phyloP scores from a whole-genome alignment of 148 eudicot species.

The Rhododendron ovatum region DNA sequence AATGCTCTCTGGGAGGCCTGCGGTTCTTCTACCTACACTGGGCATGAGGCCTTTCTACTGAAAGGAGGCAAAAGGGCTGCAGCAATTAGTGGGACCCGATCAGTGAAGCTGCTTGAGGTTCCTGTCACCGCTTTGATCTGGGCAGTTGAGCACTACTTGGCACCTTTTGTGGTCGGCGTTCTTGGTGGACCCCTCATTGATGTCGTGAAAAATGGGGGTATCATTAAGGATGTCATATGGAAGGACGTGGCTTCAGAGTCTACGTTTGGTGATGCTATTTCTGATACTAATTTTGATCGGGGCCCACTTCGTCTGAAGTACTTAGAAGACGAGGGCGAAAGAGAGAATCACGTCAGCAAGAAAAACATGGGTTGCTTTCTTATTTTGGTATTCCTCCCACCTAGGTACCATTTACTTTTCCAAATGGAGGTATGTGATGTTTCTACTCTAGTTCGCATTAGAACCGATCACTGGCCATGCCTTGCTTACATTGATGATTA shows the following conservation, averaged over 20 bases:
- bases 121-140: slow-evolving; percentile 52
- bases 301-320: slow-evolving; percentile 76
- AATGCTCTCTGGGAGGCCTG: slow-evolving; percentile 96
- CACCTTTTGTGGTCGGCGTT: slow-evolving; percentile 77
- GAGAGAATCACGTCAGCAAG: slow-evolving; percentile 30
- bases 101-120: slow-evolving; percentile 87
- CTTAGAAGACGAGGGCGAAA: slow-evolving; percentile 46
- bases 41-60: slow-evolving; percentile 68
- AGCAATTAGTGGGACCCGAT: slow-evolving; percentile 74
- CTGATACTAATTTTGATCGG: slow-evolving; percentile 21
- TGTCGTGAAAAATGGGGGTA: slow-evolving; percentile 57
- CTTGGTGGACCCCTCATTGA: slow-evolving; percentile 68
- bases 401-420: slow-evolving; percentile 84
- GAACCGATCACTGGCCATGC: slow-evolving; percentile 99
- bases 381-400: slow-evolving; percentile 87
- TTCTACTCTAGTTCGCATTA: slow-evolving; percentile 76
- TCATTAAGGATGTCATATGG: slow-evolving; percentile 50
- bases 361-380: slow-evolving; percentile 65
- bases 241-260: slow-evolving; percentile 36
- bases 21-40: slow-evolving; percentile 63
- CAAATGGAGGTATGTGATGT: slow-evolving; percentile 75
- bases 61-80: slow-evolving; percentile 79
- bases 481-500: slow-evolving; percentile 90
- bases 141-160: slow-evolving; percentile 55
- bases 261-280: slow-evolving; percentile 23